phyloP scores from a whole-genome alignment of 352 stramenopile genomes.

The Plasmopara halstedii region DNA sequence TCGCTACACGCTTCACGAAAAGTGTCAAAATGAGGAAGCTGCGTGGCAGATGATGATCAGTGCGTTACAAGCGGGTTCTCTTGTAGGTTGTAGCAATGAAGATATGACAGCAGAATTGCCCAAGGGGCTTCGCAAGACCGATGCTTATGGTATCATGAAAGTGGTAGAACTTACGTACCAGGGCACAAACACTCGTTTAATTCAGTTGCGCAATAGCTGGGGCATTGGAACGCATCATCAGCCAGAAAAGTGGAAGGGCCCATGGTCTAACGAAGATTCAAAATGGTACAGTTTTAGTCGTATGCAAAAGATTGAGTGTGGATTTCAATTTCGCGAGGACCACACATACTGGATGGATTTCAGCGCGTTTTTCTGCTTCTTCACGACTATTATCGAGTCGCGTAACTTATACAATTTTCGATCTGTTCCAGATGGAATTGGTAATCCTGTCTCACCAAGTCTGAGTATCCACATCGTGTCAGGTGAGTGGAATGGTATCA shows the following conservation, averaged over 20 bases:
- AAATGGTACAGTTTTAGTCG: constrained; percentile 71
- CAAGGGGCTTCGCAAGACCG: constrained; percentile 53
- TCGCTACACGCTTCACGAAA: constrained; percentile 64
- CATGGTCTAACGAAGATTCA: constrained; percentile 61
- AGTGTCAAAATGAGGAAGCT: constrained; percentile 41
- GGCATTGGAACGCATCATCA: constrained; percentile 50
- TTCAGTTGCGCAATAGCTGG: constrained; percentile 82
- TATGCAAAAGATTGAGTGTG: constrained; percentile 61
- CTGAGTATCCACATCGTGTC: constrained; percentile 66
- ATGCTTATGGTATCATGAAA: constrained; percentile 68
- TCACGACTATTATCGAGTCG: constrained; percentile 67
- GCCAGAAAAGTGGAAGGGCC: constrained; percentile 56
- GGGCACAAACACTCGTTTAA: constrained; percentile 40
- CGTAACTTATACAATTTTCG: constrained; percentile 81
- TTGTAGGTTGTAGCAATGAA: constrained; percentile 70
- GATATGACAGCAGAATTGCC: constrained; percentile 54
- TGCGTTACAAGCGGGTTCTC: constrained; percentile 47
- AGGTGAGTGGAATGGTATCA: constrained; percentile 78
- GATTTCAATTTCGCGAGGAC: constrained; percentile 77
- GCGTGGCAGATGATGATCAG: constrained; percentile 45
- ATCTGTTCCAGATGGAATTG: constrained; percentile 49
- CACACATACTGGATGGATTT: constrained; percentile 82
- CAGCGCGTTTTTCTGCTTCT: constrained; percentile 69
- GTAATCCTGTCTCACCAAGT: constrained; percentile 48
- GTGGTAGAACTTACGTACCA: constrained; percentile 66